Base-by-base conservation (phyloP, 257 asterid genomes). In the Coffea canephora region DNA sequence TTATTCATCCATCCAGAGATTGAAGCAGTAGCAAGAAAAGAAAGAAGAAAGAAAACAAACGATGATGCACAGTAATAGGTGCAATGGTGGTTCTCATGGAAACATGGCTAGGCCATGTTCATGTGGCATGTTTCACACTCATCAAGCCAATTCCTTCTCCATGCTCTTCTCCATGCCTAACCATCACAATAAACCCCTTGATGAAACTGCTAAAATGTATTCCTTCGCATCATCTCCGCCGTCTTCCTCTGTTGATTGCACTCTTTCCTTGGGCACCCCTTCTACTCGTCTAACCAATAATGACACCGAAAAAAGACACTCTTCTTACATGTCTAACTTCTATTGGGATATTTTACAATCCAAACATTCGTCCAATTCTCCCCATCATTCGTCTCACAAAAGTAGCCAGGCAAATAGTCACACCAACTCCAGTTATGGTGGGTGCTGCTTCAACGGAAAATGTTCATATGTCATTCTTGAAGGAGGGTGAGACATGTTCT, bases 211-310 rank as follows among this genome's bases (percentile, higher is more conserved):
- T 3, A 87, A 92, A 14, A 83, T 86, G 83, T 90, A n/a, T n/a
- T n/a, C n/a, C n/a, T n/a, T n/a, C n/a, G n/a, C n/a, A 88, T 75
- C 86, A 3, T 77, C 81, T 16, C 78, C 90, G 2, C 27, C 85
- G 0, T 77, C 91, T 59, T 64, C 94, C 54, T 80, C 88, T 2
- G 98, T 95, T n/a, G 99, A 95, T 85, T 93, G 99, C 69, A 93
- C 99, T 10, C 96, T 95, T n/a, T 95, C 99, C 0, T 48, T 95
- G 8, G 99, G 97, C 0, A 93, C 98, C 0, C 99, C 99, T 31
- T 89, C 99, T 0, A 93, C 99, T 18, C 98, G 98, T 4, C 88
- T 73, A 41, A 79, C 82, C 39, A 46, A 4, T 31, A 31, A 31
- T 59, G 62, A 25, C 67, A n/a, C 49, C 15, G 90, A n/a, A 91